These are phyloP conservation scores for Elaeis oleifera DNA, from an alignment of 202 grass and related monocot genomes.

Conservation along the genomic window DNA sequence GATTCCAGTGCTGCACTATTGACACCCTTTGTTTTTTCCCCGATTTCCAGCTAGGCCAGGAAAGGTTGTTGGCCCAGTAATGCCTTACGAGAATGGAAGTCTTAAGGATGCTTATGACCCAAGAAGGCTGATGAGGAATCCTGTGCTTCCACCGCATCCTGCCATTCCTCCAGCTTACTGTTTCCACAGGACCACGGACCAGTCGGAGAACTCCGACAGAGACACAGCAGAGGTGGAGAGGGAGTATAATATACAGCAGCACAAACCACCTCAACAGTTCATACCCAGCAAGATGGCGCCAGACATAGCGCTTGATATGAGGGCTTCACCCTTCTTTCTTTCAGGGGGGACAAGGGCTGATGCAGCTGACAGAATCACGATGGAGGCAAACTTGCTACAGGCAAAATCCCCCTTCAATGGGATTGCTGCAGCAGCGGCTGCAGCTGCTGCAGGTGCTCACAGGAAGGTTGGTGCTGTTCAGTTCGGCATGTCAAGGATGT, in stretches of 20 bases:
- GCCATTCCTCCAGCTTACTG: constrained; percentile 54
- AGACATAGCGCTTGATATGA: constrained; percentile 85
- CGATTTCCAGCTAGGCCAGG: constrained; percentile 67
- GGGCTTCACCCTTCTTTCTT: constrained; percentile 75
- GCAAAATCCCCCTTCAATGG: constrained; percentile 44
- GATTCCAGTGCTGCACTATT: not conserved
- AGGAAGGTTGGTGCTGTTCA: constrained; percentile 67
- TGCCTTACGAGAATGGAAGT: constrained; percentile 58
- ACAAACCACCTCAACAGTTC: constrained; percentile 44
- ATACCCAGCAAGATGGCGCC: constrained; percentile 43
- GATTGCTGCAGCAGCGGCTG: constrained; percentile 56
- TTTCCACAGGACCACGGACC: constrained; percentile 52
- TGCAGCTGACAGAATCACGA: constrained; percentile 37
- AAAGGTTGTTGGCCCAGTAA: constrained; percentile 68
- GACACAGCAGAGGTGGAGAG: constrained; percentile 35
- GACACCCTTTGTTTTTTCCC: constrained; percentile 10
- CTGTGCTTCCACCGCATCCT: constrained; percentile 53
- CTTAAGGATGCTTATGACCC: constrained; percentile 54
- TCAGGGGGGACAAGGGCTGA: constrained; percentile 37
- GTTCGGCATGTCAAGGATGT: constrained; percentile 73
- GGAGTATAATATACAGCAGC: constrained; percentile 34
- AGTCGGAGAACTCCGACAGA: constrained; percentile 37
- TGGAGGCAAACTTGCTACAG: constrained; percentile 46
- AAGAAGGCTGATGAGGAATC: constrained; percentile 54
- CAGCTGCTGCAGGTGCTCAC: constrained; percentile 57